Evolutionary conservation across 176 grass and related monocot species (phyloP), one percentile per base, ranked within the genome.

Genomic region (Oryza nivara): DNA sequence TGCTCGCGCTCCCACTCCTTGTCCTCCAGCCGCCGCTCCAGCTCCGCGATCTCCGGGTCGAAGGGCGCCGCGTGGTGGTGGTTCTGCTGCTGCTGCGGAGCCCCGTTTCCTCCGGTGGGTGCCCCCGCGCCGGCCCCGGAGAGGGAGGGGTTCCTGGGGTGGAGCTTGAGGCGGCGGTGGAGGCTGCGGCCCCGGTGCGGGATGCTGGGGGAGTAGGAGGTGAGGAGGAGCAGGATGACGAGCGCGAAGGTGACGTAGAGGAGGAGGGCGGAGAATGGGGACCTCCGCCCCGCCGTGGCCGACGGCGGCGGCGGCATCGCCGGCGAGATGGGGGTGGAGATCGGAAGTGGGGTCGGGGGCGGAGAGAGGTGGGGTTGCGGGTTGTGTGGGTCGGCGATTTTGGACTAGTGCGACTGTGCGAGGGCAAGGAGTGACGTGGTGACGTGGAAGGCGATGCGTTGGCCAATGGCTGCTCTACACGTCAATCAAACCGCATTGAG

Each of bases 1-100:
- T 88, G 90, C 89, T 95, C 86, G 9, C 77, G 85, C 79, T 97
- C 95, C 95, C 90, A 97, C 69, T 92, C 86, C 79, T 80, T 90
- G 78, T 92, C 95, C 82, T 93, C 92, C 80, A 92, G 83, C 44
- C 84, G 90, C 49, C 60, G 90, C 88, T 95, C 87, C 86, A 94
- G 71, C 77, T 88, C 87, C 28, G 92, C 88, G 46, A 97, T 90
- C 84, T 90, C 34, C 65, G 95, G 92, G 72, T 97, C 92, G 75
- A 95, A 95, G 13, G 86, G 74, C 5, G 89, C 85, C 45, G 82
- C 54, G 5, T 84, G 72, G 63, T 77, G 87, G 43, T 43, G 41
- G 9, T 44, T 44, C 43, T 44, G 43, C 2, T 80, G 28, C 2
- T 44, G 9, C 2, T 80, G 28, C 2, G 83, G 82, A 13, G 17